Evolutionary conservation across 257 asterid genomes (phyloP), one percentile per base, ranked within the genome.

Genomic region (Cordia subcordata): DNA sequence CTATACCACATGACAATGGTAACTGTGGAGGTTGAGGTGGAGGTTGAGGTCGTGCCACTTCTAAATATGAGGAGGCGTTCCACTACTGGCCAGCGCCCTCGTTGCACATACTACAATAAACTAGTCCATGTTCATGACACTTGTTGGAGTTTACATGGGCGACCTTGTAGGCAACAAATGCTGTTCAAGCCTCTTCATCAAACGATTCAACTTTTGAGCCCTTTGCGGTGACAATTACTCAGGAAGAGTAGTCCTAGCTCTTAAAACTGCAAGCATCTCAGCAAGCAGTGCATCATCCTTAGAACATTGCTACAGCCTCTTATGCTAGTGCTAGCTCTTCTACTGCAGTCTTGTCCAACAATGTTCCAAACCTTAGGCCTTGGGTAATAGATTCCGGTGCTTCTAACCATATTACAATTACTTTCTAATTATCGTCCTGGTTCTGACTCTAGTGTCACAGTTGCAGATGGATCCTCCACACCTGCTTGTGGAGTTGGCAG

Each of bases 401-500:
- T 17, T 33, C 20, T 47, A 15, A 58, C 13, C 55, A 58, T 20
- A 58, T 66, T 49, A 37, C 22, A 14, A 8, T 45, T 57, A 38
- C 38, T 49, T 8, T 57, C 44, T 56, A 44, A 58, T 10, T 44
- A 44, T 65, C 46, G 13, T 15, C 47, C 23, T n/a, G 0, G 15
- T 8, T 8, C 63, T 32, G 38, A 16, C 17, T 15, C 10, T 17
- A 20, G 3, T 16, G 15, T 54, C 45, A 64, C 55, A 40, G 13
- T 45, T 40, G 69, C 27, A 8, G 19, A 65, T 33, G 13, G 42
- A 6, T 19, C 23, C 16, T 50, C 35, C 13, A 45, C 27, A 6
- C 44, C 18, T 6, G 33, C 44, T 35, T 27, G 32, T 45, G 32
- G 53, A 38, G 55, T 56, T 56, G 64, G 70, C 18, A 46, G 46